Percentiles rank a stretch among this genome's conserved stretches.
phyloP scores from a whole-genome alignment of 2,329 filamentous ascomycete species.

The Thelonectria olida region DNA sequence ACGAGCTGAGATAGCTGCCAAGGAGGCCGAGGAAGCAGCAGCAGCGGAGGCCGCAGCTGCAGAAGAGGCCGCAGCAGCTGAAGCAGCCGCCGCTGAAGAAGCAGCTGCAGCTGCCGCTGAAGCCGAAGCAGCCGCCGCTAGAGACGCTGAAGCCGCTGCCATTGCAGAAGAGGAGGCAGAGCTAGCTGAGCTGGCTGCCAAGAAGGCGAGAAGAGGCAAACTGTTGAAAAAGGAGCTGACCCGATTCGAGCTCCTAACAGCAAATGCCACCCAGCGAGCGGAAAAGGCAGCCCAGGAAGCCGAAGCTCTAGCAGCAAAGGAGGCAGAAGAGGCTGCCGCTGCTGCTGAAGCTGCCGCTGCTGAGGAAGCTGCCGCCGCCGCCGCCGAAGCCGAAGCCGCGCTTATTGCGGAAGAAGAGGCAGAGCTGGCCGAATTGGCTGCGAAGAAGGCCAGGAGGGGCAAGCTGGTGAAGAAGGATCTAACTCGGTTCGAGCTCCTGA shows the following conservation, averaged over 20 bases:
- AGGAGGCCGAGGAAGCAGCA: slow-evolving; percentile 28
- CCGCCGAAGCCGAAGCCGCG: slow-evolving; percentile 33
- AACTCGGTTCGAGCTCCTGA: slow-evolving; percentile 29
- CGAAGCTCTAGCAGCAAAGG: slow-evolving; percentile 25
- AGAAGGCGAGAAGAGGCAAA: slow-evolving; percentile 47
- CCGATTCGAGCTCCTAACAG: slow-evolving; percentile 30
- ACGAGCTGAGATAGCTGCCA: slow-evolving; percentile 23
- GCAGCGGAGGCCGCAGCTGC: slow-evolving; percentile 16
- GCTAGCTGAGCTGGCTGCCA: slow-evolving; percentile 27
- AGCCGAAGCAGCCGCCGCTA: background rate
- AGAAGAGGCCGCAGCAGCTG: slow-evolving; percentile 25
- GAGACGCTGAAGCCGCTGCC: slow-evolving; percentile 27
- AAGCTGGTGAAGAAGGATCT: slow-evolving; percentile 35
- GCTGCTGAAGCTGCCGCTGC: slow-evolving; percentile 36
- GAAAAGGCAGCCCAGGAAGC: slow-evolving; percentile 33
- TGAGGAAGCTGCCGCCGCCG: slow-evolving; percentile 33
- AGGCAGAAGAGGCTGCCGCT: slow-evolving; percentile 16
- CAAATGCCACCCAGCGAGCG: slow-evolving; percentile 32
- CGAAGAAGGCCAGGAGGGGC: slow-evolving; percentile 37
- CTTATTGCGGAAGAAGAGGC: slow-evolving; percentile 47
- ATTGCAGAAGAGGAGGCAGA: slow-evolving; percentile 33
- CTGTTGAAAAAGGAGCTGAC: slow-evolving; percentile 33
- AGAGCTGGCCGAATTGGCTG: slow-evolving; percentile 51
- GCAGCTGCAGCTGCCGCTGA: slow-evolving; percentile 9
- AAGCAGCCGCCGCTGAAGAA: slow-evolving; percentile 1